A percentile compares a stretch with the other conserved stretches of the same genome.
Conservation (phyloP, 2,329 filamentous ascomycete genomes). For the Mycosphaerella sp. region DNA sequence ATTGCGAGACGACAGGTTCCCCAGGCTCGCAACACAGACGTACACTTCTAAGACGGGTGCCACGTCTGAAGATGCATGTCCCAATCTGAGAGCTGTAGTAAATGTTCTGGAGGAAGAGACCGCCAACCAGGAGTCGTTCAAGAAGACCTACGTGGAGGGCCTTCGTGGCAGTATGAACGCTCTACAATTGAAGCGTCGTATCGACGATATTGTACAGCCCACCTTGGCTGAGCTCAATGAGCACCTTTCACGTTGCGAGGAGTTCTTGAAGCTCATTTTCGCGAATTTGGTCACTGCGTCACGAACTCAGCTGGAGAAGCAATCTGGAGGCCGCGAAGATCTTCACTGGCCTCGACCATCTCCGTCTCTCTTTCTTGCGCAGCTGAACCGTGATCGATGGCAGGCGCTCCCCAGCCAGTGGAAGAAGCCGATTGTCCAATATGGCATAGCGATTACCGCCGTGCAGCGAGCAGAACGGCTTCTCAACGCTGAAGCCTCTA, state of each 20-base stretch:
- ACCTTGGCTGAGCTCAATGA: background rate
- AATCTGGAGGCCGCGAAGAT: background rate
- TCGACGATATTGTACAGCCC: background rate
- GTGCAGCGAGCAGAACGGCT: constrained; percentile 45
- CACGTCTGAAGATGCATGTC: too few relatives aligned
- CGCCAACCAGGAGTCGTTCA: too few relatives aligned
- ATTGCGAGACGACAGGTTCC: background rate
- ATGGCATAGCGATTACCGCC: constrained; percentile 40
- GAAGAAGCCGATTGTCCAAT: constrained; percentile 34
- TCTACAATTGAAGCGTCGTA: too few relatives aligned
- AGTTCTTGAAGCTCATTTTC: background rate
- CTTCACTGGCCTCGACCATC: constrained; percentile 10
- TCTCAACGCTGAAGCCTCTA: background rate
- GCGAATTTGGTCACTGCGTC: background rate
- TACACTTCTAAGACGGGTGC: background rate
- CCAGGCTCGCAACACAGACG: background rate
- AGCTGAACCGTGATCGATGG: constrained; percentile 3
- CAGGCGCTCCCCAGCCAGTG: background rate
- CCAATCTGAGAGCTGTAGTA: too few relatives aligned
- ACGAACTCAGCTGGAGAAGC: background rate
- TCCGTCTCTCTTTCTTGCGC: constrained; percentile 2
- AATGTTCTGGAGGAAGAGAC: too few relatives aligned
- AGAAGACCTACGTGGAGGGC: too few relatives aligned
- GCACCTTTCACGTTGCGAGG: background rate
- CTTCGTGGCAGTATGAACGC: too few relatives aligned